phyloP scores from a whole-genome alignment of 495 filamentous ascomycete genomes.

The Copromyces sp. region DNA sequence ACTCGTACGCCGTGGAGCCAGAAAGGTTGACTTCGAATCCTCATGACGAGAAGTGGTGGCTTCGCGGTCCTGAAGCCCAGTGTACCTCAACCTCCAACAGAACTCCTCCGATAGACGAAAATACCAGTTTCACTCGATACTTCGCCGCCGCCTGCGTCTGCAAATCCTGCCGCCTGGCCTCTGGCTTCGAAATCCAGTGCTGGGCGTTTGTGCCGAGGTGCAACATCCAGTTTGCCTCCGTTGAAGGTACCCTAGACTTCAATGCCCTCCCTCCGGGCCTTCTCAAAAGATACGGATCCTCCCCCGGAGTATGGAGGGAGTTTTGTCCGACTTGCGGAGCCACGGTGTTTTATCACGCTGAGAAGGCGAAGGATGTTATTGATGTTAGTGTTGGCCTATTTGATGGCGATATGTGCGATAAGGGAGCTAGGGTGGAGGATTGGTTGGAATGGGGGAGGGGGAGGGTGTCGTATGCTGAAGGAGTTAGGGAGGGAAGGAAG shows the following conservation, averaged over 20 bases:
- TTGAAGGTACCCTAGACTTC: conserved; percentile 31
- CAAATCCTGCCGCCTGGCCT: conserved; percentile 47
- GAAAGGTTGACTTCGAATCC: conserved; percentile 36
- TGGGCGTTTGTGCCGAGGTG: conserved; percentile 59
- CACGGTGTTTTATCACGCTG: conserved; percentile 55
- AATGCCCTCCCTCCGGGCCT: conserved; percentile 22
- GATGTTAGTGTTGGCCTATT: conserved; percentile 58
- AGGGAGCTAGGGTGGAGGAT: conserved; percentile 44
- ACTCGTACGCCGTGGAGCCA: conserved; percentile 21
- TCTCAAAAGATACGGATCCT: conserved; percentile 45
- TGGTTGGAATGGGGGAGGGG: conserved; percentile 53
- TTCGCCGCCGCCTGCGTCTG: conserved; percentile 59
- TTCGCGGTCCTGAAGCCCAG: conserved; percentile 16
- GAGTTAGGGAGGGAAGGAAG: conserved; percentile 35
- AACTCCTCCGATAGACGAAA: neutral
- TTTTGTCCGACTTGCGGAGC: conserved; percentile 58
- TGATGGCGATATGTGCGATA: conserved; percentile 24
- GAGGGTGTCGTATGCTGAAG: conserved; percentile 52
- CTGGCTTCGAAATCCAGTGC: conserved; percentile 56
- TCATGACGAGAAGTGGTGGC: conserved; percentile 26
- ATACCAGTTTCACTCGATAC: conserved; percentile 31
- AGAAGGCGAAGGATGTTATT: conserved; percentile 45
- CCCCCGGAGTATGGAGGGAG: conserved; percentile 44
- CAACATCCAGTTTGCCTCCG: conserved; percentile 41
- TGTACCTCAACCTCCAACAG: conserved; percentile 1